A percentile compares a stretch with the other conserved stretches of the same genome.
phyloP scores from a whole-genome alignment of 2,329 filamentous ascomycete genomes.

The Fusarium setosum region DNA sequence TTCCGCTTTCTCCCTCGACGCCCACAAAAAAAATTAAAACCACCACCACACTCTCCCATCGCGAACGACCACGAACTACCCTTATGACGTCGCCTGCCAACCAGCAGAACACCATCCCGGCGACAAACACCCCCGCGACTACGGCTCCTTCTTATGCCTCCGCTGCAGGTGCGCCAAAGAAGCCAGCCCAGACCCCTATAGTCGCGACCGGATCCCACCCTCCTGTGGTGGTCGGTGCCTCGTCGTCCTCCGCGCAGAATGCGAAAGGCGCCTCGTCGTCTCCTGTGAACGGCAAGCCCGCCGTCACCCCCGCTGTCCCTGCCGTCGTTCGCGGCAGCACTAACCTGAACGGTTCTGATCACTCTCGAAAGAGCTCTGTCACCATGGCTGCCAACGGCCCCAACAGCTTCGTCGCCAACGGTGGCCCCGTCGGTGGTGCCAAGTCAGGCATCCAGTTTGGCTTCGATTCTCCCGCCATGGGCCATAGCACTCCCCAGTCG shows the following conservation, averaged over 20 bases:
- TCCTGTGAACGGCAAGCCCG: constrained; percentile 86
- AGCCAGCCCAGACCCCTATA: constrained; percentile 69
- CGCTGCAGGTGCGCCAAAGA: constrained; percentile 72
- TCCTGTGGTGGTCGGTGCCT: constrained; percentile 67
- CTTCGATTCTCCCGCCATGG: constrained; percentile 76
- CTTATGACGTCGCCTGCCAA: constrained; percentile 72
- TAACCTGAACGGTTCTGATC: constrained; percentile 79
- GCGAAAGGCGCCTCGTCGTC: constrained; percentile 75
- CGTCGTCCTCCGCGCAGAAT: constrained; percentile 63
- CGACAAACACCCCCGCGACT: constrained; percentile 67
- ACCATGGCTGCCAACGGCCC: constrained; percentile 89
- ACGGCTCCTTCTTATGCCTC: constrained; percentile 75
- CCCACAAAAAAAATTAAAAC: constrained; percentile 34
- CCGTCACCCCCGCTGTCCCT: constrained; percentile 77
- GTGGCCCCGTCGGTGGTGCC: constrained; percentile 68
- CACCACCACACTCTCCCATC: constrained; percentile 42
- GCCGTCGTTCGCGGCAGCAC: constrained; percentile 72
- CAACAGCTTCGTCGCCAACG: constrained; percentile 81
- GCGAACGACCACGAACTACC: constrained; percentile 45
- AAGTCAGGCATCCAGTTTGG: constrained; percentile 84
- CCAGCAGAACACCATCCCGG: constrained; percentile 65
- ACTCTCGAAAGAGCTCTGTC: constrained; percentile 88
- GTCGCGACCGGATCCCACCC: constrained; percentile 67
- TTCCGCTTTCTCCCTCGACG: constrained; percentile 39
- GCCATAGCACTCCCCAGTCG: constrained; percentile 74